These are phyloP conservation scores for Quercus aquifolioides DNA, from an alignment of 306 rosid genomes.

Conservation along the genomic window DNA sequence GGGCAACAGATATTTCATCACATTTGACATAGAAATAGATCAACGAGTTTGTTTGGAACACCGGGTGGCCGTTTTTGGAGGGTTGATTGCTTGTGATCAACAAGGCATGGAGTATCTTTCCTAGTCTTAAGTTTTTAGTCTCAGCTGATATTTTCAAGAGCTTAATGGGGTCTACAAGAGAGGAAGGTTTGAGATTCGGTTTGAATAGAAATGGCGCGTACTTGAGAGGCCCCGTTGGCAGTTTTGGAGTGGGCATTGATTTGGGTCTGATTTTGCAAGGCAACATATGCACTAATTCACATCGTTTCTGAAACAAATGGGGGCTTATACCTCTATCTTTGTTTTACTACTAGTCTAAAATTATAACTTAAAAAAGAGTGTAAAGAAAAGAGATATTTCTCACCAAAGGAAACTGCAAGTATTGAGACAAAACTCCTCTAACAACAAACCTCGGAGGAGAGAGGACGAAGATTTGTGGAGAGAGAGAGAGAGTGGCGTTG, in stretches of 20 bases:
- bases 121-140: conserved; percentile 27
- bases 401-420: too few species aligned
- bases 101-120: conserved; percentile 58
- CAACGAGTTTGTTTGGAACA: conserved; percentile 35
- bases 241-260: conserved; percentile 12
- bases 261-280: neutral
- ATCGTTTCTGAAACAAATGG: too few species aligned
- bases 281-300: too few species aligned
- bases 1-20: conserved; percentile 32
- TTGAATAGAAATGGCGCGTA: neutral
- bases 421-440: too few species aligned
- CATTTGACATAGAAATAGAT: conserved; percentile 48
- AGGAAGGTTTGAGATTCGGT: neutral
- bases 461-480: too few species aligned
- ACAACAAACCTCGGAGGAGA: too few species aligned
- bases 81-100: conserved; percentile 27
- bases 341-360: too few species aligned
- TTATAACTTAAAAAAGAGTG: too few species aligned
- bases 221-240: neutral
- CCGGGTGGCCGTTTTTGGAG: conserved; percentile 11
- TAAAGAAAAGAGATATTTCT: too few species aligned
- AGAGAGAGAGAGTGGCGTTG: too few species aligned
- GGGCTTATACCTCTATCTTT: too few species aligned
- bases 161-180: conserved; percentile 30
- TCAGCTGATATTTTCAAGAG: conserved; percentile 49